Base-by-base conservation (phyloP, 2,329 filamentous ascomycete genomes). In the Dryadomyces quercivorus region DNA sequence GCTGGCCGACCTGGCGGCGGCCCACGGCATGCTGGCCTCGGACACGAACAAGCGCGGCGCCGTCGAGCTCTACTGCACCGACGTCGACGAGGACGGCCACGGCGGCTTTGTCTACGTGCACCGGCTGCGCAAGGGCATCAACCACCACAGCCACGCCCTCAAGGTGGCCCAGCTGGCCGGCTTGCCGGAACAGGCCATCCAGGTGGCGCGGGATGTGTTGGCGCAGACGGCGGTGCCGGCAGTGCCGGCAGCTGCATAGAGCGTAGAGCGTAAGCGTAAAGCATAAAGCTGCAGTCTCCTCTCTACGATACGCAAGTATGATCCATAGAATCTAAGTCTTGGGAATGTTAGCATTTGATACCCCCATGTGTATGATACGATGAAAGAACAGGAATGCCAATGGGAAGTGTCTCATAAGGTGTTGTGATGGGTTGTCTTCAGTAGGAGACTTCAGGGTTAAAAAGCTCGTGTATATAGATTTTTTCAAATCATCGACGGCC, bases 101-200 rank as follows among this genome's bases (percentile, higher is more conserved):
- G 79, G 81, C 1, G 82, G 82, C 0, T 98, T 96, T 66, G 82
- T 86, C 45, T 98, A 95, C 71, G 77, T 94, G 54, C 91, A 98
- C 71, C 85, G 78, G 60, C 69, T 98, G 68, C 80, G 81, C 54
- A 82, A 77, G 65, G 93, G 93, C 0, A 81, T 95, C 55, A 98
- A 97, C 68, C 79, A 83, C 52, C 75, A 86, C 60, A 94, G 88
- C 58, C 93, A 98, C 70, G 93, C 94, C 18, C 72, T 98, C 57
- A 97, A 96, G 65, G 93, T 98, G n/a, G 93, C 93, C 2, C 78
- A 78, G 59, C 71, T 97, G 61, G 94, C 93, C 6, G 91, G 89
- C 1, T 63, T 96, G 61, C 91, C 91, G 0, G 80, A 84, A 57
- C 72, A 76, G 47, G 88, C 85, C 3, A 81, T 96, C 54, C 70